Base-by-base conservation (phyloP, 2,329 filamentous ascomycete genomes). In the Trichoderma sp. region DNA sequence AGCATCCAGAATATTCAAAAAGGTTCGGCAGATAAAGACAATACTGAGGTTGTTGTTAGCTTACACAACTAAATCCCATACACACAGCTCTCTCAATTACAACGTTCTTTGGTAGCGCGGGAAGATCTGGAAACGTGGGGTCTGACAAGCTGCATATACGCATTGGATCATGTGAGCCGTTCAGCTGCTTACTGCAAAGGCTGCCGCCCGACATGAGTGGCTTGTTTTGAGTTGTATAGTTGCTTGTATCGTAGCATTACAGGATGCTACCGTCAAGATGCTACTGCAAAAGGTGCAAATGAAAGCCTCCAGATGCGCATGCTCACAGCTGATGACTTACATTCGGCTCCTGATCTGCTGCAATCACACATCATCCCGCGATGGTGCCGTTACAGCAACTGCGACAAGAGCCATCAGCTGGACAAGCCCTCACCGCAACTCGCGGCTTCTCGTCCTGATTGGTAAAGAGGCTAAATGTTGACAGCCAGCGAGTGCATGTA, bases 361-460 rank as follows among this genome's bases (percentile, higher is more conserved):
- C 21, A 27, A 27, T 19, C 24, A 24, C 29, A 29, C 52, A 16
- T 29, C 52, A 55, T 55, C 21, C 24, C n/a, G 24, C 11, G 21
- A 55, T 19, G 8, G 40, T n/a, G 19, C 40, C 14, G 40, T 43
- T 43, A n/a, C 40, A 43, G 7, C 40, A 43, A 10, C 40, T n/a
- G 3, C 40, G 19, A 43, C 40, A 43, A 43, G 40, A 24, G 21
- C n/a, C 49, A 29, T 58, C 33, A 33, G 27, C 49, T 47, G 37
- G 24, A 27, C 16, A 55, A n/a, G 35, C 35, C 33, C 52, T 43
- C 57, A 59, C 57, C 57, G 55, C 64, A 58, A 52, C 53, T 24
- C 40, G 57, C 57, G 16, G n/a, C 49, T 56, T 16, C 14, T 64
- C 21, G 16, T 35, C 16, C 29, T 67, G 64, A 59, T 67, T 67